Conservation (phyloP, 2,329 filamentous ascomycete species). For the Scortechinia acanthostroma region DNA sequence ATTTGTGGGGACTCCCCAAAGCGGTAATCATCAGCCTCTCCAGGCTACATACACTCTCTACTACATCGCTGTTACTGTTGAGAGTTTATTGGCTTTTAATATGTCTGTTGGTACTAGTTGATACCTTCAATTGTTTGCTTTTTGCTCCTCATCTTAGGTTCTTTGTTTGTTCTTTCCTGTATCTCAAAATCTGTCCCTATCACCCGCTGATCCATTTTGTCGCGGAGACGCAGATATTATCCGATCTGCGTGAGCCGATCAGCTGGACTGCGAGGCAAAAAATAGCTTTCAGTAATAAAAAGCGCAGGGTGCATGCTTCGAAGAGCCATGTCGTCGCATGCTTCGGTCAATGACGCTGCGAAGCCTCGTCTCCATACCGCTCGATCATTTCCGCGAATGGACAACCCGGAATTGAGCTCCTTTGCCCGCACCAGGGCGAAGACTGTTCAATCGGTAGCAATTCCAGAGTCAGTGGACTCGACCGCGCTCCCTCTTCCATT, state of each 20-base stretch:
- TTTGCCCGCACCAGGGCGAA: not conserved
- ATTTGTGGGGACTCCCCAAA: too few species aligned
- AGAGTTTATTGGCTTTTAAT: too few species aligned
- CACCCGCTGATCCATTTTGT: too few species aligned
- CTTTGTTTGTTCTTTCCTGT: too few species aligned
- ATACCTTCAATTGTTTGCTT: too few species aligned
- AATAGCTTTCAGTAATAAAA: not conserved
- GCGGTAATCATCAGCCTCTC: too few species aligned
- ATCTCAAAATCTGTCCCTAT: too few species aligned
- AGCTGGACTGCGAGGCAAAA: not conserved
- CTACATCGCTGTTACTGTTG: too few species aligned
- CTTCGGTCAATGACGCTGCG: not conserved
- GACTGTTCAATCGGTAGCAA: not conserved
- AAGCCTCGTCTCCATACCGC: not conserved
- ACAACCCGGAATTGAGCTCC: not conserved
- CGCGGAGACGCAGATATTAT: too few species aligned
- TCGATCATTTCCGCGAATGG: not conserved
- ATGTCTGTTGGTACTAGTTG: too few species aligned
- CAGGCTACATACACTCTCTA: too few species aligned
- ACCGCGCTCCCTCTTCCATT: not conserved
- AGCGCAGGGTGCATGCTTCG: not conserved
- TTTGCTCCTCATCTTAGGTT: too few species aligned
- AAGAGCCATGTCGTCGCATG: not conserved
- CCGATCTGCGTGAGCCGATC: constrained; percentile 2
- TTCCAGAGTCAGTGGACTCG: not conserved